Base-by-base conservation (phyloP, 2,329 filamentous ascomycete genomes). In the Fusarium buxicola region DNA sequence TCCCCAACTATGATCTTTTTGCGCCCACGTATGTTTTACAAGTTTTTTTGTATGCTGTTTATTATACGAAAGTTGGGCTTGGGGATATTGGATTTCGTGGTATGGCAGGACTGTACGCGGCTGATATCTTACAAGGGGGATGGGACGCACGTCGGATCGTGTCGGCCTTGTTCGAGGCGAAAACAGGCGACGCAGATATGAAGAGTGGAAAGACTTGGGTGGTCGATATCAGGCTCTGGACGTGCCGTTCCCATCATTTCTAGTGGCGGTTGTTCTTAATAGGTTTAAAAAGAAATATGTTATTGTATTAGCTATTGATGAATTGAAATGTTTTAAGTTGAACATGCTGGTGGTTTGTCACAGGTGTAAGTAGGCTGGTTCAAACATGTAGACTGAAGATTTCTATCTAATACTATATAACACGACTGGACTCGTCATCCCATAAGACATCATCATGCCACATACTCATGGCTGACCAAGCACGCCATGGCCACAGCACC, bases 21-120 rank as follows among this genome's bases (percentile, higher is more conserved):
- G 24, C 24, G 16, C 35, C 34, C 21, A 36, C 32, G 35, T 35
- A 44, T 18, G n/a, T 39, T 45, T 31, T 18, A 10, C 31, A 40
- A 35, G 41, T 45, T 8, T 63, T 56, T 50, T n/a, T 21, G 15
- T 44, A 50, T 40, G 30, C 13, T 47, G 45, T 24, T 49, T 32
- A 40, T 43, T 44, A 18, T 31, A 38, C 24, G 38, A 36, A 48
- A 32, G 27, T 13, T 46, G n/a, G 32, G 48, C n/a, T 21, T 39
- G 28, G 25, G n/a, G 39, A 46, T 39, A 36, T 34, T 25, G 24
- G 44, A 13, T 16, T 27, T 44, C n/a, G 15, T 46, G 38, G 38
- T 39, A 46, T 53, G 28, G 32, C 57, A 18, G 58, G 38, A 34
- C 38, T 65, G 32, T 57, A 44, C 46, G 15, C 25, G 30, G 43